phyloP scores from a whole-genome alignment of 2,329 filamentous ascomycete genomes.

The Tolypocladium nubicola region DNA sequence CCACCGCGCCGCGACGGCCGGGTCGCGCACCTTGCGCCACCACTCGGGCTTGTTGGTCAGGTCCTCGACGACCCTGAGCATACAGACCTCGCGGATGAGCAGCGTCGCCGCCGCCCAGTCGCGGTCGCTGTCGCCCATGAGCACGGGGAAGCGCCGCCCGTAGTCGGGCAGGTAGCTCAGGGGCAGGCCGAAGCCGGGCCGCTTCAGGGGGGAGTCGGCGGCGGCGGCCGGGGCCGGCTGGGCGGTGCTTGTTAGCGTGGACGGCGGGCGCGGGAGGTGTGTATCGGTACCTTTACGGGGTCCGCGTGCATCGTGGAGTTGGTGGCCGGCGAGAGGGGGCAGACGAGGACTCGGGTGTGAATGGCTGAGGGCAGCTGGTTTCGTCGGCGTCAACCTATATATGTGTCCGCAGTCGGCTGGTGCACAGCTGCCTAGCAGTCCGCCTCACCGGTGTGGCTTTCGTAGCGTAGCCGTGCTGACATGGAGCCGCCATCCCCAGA shows the following conservation, averaged over 20 bases:
- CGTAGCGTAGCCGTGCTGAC: no score
- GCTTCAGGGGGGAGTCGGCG: constrained; percentile 13
- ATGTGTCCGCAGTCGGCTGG: no score
- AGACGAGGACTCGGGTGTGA: no score
- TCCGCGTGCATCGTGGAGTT: background rate
- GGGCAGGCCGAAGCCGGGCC: constrained; percentile 16
- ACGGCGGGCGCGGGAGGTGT: no score
- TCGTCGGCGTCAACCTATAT: no score
- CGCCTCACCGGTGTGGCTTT: no score
- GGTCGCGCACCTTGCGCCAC: constrained; percentile 20
- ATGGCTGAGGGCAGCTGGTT: no score
- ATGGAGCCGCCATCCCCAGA: no score
- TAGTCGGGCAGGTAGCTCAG: constrained; percentile 3
- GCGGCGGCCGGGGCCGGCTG: background rate
- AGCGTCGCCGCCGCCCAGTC: constrained; percentile 16
- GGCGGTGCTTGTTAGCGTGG: background rate
- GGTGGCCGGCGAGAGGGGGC: no score
- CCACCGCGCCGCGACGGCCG: constrained; percentile 16
- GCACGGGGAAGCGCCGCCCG: constrained; percentile 9
- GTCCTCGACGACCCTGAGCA: constrained; percentile 20
- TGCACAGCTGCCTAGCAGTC: no score
- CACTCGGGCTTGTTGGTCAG: constrained; percentile 23
- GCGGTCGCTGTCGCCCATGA: constrained; percentile 4
- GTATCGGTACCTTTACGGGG: background rate
- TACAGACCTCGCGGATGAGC: constrained; percentile 18